phyloP scores from a whole-genome alignment of 169 alveolate species.

The Plasmodium gonderi region DNA sequence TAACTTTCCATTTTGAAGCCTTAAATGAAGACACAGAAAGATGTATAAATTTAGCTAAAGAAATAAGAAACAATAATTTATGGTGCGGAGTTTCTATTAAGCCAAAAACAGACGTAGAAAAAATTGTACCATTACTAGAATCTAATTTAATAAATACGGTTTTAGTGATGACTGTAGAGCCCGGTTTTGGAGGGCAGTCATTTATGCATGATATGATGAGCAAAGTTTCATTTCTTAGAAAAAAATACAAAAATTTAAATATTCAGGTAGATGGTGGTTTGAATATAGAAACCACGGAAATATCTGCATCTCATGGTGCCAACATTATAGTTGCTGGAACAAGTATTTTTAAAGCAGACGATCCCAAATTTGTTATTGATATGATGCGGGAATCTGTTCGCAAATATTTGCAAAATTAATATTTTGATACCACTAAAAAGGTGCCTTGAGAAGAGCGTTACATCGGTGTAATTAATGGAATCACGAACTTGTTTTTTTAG shows the following conservation, averaged over 20 bases:
- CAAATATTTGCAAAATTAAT: constrained; percentile 42
- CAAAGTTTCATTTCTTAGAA: constrained; percentile 84
- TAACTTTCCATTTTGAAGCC: constrained; percentile 90
- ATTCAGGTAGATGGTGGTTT: constrained; percentile 93
- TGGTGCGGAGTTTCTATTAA: constrained; percentile 69
- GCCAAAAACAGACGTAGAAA: constrained; percentile 58
- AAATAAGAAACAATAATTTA: constrained; percentile 21
- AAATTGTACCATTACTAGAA: constrained; percentile 63
- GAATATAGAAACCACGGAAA: constrained; percentile 80
- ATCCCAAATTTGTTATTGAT: constrained; percentile 76
- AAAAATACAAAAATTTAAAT: constrained; percentile 76
- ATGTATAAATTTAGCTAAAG: constrained; percentile 39
- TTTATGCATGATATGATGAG: constrained; percentile 89
- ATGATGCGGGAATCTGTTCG: constrained; percentile 74
- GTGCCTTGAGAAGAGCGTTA: no score
- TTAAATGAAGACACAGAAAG: constrained; percentile 66
- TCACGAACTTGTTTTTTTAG: background rate
- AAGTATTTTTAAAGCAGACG: constrained; percentile 78
- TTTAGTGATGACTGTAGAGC: constrained; percentile 93
- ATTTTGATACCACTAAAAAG: background rate
- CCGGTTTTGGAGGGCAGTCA: constrained; percentile 93
- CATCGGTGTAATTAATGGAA: background rate
- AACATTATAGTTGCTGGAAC: constrained; percentile 91
- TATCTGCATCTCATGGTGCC: constrained; percentile 90
- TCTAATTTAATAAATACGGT: constrained; percentile 81